Evolutionary conservation across 345 rosid species (phyloP), one percentile per base, ranked within the genome.

Genomic region (Kandelia obovata): DNA sequence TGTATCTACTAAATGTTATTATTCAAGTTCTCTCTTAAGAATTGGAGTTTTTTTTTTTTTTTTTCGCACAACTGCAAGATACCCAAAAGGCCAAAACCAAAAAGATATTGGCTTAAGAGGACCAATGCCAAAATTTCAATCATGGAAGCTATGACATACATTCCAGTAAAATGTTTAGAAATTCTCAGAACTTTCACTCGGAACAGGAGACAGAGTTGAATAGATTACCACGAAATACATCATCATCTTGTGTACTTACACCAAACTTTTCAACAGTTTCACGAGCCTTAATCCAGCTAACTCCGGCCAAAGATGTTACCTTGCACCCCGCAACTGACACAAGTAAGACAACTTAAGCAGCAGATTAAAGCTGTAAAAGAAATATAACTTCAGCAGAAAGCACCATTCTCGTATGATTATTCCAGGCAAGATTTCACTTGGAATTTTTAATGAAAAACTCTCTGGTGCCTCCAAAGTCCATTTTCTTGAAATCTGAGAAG

Each of bases 241-340:
- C 73, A 66, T 95, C 73, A 9, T 87, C 89, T 71, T 79, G 80
- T 25, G 86, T 86, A 64, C 92, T 79, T 63, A 95, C 79, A 60
- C 89, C 96, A 85, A 92, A 87, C 76, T 94, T 90, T 81, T 88
- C 84, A 8, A 91, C 83, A 75, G 98, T 95, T 85, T 90, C 99
- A 23, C 88, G 90, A 73, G 87, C 79, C 96, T 90, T 79, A 66
- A 92, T 83, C 61, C 99, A 96, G 64, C 79, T 80, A 64, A 87
- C 81, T 64, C 96, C 96, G 68, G 78, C 81, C 69, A 86, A 77
- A 66, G 91, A 79, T 46, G 73, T 72, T 71, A 81, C 74, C 82
- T 81, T 90, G 66, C 93, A 86, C 34, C 90, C 88, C 21, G 86
- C 90, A 79, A 95, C 96, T 92, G 84, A 76, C 32, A 86, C 39